Evolutionary conservation across 441 rosid species (phyloP), one percentile per base, ranked within the genome.

Genomic region (Erodium texanum): DNA sequence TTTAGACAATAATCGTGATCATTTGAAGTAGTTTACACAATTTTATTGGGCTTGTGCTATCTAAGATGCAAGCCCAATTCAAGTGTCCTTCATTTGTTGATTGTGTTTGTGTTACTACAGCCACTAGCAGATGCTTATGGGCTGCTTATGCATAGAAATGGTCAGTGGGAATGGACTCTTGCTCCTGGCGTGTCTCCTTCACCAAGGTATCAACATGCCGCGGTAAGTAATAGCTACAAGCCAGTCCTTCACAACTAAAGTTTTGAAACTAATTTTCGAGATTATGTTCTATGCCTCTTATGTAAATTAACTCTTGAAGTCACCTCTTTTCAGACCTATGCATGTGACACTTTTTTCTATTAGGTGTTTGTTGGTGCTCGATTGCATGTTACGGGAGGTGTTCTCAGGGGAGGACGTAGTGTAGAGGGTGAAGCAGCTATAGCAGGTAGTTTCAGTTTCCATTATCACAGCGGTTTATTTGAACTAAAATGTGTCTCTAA

Each of bases 81-180:
- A 29, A 29, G 5, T 2, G 34, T 29, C 5, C 34, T 41, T 10
- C 48, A 64, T 62, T 69, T 58, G 27, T 64, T 58, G 23, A 72
- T 64, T 77, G 19, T 24, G 22, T 73, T 58, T 71, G 20, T 80
- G 73, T 52, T 41, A 41, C 14, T 65, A 71, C 94, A 94, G 99
- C 92, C 97, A 66, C 81, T 91, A 64, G 90, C 88, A 78, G 99
- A 94, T 86, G 99, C 99, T 71, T 92, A 92, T 70, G 99, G 99
- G 74, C 90, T 94, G 66, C 84, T 94, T 71, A 86, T 94, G 98
- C 98, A 94, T 83, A 87, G 97, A 82, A 94, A 84, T 80, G 98
- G 99, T 74, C 96, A 92, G 71, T 94, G 99, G 99, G 99, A 94
- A 78, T 94, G 99, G 99, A 92, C 98, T 74, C 90, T 88, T 74